A percentile compares a stretch with the other conserved stretches of the same genome.
Conservation (phyloP, 164 flowering plant species). For the Kingdonia uniflora region DNA sequence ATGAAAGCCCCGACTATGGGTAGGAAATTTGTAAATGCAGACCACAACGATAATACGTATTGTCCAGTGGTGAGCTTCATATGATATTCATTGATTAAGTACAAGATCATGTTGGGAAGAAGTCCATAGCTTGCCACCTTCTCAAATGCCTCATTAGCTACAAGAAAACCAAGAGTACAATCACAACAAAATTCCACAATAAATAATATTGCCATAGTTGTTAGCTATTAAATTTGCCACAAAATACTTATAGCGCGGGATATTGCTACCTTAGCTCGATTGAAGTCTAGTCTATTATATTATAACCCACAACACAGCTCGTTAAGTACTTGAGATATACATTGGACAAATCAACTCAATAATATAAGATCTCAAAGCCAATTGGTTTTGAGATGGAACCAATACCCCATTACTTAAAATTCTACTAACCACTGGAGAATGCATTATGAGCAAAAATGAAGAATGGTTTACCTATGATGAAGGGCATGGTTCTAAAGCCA, state of each 20-base stretch:
- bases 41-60: conserved; percentile 40
- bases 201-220: too few relatives aligned
- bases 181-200: background rate
- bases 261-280: too few relatives aligned
- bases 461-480: conserved; percentile 39
- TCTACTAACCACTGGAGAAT: too few relatives aligned
- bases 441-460: background rate
- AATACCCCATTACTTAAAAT: too few relatives aligned
- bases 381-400: too few relatives aligned
- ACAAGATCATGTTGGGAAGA: conserved; percentile 55
- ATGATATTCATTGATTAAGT: conserved; percentile 37
- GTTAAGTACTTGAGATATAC: too few relatives aligned
- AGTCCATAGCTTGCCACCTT: conserved; percentile 60
- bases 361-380: too few relatives aligned
- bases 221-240: too few relatives aligned
- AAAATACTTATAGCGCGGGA: too few relatives aligned
- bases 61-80: conserved; percentile 33
- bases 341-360: too few relatives aligned
- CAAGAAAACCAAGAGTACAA: background rate
- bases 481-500: conserved; percentile 32
- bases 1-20: conserved; percentile 58
- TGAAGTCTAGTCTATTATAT: too few relatives aligned
- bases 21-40: conserved; percentile 45
- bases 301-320: too few relatives aligned
- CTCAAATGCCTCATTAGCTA: conserved; percentile 70